Conservation (phyloP, 768 basidiomycete species). For the Guyanaporus albipodus region DNA sequence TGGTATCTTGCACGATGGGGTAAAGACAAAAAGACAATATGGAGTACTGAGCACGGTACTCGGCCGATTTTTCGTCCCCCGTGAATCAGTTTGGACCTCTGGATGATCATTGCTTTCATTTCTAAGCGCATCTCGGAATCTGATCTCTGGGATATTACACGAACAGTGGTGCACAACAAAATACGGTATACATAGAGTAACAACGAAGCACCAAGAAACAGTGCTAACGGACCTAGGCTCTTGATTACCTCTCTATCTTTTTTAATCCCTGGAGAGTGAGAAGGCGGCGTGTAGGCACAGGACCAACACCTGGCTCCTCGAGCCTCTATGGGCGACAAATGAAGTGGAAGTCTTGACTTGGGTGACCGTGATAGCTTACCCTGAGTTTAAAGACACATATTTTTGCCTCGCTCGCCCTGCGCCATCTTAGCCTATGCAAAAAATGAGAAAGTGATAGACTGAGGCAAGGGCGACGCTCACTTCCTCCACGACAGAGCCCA, state of each 20-base stretch:
- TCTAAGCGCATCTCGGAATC: no score
- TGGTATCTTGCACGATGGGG: not conserved
- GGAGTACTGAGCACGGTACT: constrained; percentile 40
- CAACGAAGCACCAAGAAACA: no score
- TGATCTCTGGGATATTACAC: no score
- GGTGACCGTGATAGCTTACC: constrained; percentile 8
- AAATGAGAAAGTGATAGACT: constrained; percentile 1
- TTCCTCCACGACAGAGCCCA: constrained; percentile 26
- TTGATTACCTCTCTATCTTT: constrained; percentile 18
- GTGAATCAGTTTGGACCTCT: constrained; percentile 19
- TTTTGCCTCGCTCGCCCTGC: constrained; percentile 16
- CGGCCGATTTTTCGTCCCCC: constrained; percentile 1
- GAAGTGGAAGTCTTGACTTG: not conserved
- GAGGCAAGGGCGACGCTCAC: constrained; percentile 10
- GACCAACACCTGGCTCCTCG: constrained; percentile 16
- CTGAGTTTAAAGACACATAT: constrained; percentile 31
- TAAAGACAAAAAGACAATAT: no score
- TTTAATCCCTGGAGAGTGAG: constrained; percentile 9
- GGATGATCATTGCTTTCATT: no score
- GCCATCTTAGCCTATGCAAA: constrained; percentile 14
- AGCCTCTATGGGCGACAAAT: constrained; percentile 17
- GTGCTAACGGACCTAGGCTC: not conserved
- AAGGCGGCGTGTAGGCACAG: constrained; percentile 21
- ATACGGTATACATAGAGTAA: no score
- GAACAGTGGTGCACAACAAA: no score